phyloP scores from a whole-genome alignment of 2,329 filamentous ascomycete genomes.

The Didymosphaeria variabile region DNA sequence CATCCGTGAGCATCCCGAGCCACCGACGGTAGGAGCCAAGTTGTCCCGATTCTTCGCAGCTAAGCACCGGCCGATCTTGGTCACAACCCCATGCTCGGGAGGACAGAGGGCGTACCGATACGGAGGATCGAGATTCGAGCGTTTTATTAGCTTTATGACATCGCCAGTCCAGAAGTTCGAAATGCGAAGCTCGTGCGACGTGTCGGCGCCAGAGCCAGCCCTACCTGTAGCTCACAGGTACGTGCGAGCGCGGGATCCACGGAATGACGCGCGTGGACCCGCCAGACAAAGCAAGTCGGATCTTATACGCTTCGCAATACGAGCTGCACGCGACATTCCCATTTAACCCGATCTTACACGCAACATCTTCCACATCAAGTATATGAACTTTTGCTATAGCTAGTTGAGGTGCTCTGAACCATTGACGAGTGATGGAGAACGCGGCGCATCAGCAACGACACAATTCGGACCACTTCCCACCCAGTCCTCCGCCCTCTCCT shows the following conservation, averaged over 20 bases:
- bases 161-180: not conserved
- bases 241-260: constrained; percentile 2
- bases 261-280: constrained; percentile 13
- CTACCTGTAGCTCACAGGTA: not conserved
- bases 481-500: constrained; percentile 27
- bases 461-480: constrained; percentile 14
- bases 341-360: not conserved
- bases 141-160: not conserved
- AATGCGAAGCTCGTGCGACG: constrained; percentile 2
- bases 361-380: not conserved
- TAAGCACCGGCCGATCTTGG: not conserved
- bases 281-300: not conserved
- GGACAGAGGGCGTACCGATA: not conserved
- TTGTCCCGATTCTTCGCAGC: not conserved
- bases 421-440: not conserved
- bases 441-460: constrained; percentile 1
- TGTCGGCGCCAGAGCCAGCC: not conserved
- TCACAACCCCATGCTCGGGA: not conserved
- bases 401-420: not conserved
- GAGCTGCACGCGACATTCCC: not conserved
- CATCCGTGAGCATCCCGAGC: not conserved
- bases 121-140: not conserved
- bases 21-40: constrained; percentile 1
- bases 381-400: not conserved
- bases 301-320: constrained; percentile 2